Evolutionary conservation across 139 green algal genomes (phyloP).

Genomic region (Chlorokybus atmophyticus): DNA sequence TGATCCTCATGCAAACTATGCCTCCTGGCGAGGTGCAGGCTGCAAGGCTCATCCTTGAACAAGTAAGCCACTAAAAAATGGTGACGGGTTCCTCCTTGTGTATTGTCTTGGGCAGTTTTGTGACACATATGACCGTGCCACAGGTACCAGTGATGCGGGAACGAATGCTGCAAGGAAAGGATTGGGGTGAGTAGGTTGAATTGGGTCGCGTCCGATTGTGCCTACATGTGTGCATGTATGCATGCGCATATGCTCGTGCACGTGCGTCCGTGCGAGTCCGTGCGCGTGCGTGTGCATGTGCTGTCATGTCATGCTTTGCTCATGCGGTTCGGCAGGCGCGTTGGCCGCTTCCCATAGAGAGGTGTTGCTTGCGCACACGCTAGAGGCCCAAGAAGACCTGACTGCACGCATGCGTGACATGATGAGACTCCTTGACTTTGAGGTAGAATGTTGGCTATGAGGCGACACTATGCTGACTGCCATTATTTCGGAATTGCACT

Average conservation of each 20-base stretch:
- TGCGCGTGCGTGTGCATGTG: no score
- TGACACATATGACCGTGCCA: not conserved
- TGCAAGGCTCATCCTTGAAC: not conserved
- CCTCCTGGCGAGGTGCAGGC: not conserved
- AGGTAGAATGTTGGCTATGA: not conserved
- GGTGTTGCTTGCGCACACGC: not conserved
- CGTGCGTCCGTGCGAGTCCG: no score
- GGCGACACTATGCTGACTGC: not conserved
- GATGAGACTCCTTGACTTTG: constrained; percentile 2
- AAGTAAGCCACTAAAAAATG: not conserved
- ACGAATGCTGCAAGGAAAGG: not conserved
- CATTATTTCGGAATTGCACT: not conserved
- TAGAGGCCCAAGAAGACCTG: not conserved
- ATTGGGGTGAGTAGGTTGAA: not conserved
- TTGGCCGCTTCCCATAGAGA: no score
- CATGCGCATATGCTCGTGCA: no score
- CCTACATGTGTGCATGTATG: no score
- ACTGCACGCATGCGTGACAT: not conserved
- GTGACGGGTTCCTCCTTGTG: not conserved
- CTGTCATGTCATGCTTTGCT: no score
- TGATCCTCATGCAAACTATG: not conserved
- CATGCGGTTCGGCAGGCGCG: no score
- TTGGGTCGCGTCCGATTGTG: not conserved
- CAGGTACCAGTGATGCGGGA: not conserved
- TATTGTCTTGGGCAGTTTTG: not conserved